These are phyloP conservation scores for Auricularia sp. DNA, from an alignment of 768 basidiomycete species.

Conservation along the genomic window DNA sequence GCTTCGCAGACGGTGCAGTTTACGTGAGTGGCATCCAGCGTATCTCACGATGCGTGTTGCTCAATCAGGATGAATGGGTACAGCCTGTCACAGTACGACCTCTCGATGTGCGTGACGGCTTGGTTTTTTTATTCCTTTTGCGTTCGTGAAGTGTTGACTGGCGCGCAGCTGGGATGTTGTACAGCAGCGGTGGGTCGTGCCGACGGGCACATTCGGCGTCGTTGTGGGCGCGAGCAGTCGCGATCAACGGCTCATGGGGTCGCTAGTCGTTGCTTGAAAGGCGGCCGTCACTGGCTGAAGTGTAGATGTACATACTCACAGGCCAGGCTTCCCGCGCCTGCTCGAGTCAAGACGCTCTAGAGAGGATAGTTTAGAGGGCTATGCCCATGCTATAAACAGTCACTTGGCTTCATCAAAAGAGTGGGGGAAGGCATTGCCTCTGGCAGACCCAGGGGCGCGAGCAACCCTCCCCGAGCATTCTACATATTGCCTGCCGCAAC, in stretches of 20 bases:
- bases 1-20: conserved; percentile 37
- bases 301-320: too few species aligned
- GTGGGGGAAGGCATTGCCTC: too few species aligned
- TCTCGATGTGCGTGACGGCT: conserved; percentile 30
- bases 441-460: too few species aligned
- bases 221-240: conserved; percentile 40
- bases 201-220: conserved; percentile 33
- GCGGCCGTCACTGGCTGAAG: too few species aligned
- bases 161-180: conserved; percentile 21
- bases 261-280: conserved; percentile 13
- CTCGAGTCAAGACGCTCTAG: too few species aligned
- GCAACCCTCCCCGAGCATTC: too few species aligned
- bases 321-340: too few species aligned
- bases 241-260: conserved; percentile 36
- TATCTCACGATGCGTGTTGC: not conserved
- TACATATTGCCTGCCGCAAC: too few species aligned
- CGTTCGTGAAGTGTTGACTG: too few species aligned
- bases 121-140: conserved; percentile 10
- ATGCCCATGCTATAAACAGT: too few species aligned
- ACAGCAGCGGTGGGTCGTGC: conserved; percentile 44
- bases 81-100: conserved; percentile 37
- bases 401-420: too few species aligned
- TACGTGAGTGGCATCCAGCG: conserved; percentile 6
- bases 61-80: not conserved
- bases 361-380: too few species aligned